These are phyloP conservation scores for Purshia tridentata DNA, from an alignment of 306 rosid species.

Conservation along the genomic window DNA sequence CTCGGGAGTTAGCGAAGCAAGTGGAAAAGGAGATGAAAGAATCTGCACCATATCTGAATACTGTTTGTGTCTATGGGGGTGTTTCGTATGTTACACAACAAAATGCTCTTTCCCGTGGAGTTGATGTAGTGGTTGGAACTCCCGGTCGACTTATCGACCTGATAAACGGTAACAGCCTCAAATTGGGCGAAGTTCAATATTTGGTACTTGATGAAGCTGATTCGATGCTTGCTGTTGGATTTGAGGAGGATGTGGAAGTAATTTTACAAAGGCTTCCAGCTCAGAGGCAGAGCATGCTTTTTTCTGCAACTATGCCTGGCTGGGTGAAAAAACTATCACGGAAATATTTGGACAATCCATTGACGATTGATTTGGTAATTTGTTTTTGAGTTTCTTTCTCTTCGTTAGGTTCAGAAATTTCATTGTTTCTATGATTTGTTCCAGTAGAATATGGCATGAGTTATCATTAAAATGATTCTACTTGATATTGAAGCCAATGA, in stretches of 20 bases:
- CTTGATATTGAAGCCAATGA: background rate
- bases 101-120: conserved; percentile 88
- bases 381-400: conserved; percentile 9
- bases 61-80: conserved; percentile 95
- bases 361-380: conserved; percentile 94
- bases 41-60: conserved; percentile 82
- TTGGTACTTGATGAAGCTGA: conserved; percentile 99
- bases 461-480: background rate
- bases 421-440: background rate
- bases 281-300: conserved; percentile 88
- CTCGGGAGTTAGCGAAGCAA: conserved; percentile 95
- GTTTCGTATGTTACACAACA: conserved; percentile 85
- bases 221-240: conserved; percentile 99
- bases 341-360: conserved; percentile 76
- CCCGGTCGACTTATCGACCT: conserved; percentile 96
- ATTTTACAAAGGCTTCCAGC: conserved; percentile 79
- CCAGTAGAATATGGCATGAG: background rate
- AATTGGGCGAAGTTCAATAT: conserved; percentile 69
- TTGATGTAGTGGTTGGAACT: conserved; percentile 97
- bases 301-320: conserved; percentile 92
- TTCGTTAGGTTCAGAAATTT: background rate
- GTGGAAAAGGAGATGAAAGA: conserved; percentile 97
- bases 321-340: conserved; percentile 94
- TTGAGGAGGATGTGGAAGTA: conserved; percentile 95
- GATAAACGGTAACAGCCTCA: conserved; percentile 81